Evolutionary conservation across 768 basidiomycete species (phyloP).

Genomic region (Serendipita vermifera): DNA sequence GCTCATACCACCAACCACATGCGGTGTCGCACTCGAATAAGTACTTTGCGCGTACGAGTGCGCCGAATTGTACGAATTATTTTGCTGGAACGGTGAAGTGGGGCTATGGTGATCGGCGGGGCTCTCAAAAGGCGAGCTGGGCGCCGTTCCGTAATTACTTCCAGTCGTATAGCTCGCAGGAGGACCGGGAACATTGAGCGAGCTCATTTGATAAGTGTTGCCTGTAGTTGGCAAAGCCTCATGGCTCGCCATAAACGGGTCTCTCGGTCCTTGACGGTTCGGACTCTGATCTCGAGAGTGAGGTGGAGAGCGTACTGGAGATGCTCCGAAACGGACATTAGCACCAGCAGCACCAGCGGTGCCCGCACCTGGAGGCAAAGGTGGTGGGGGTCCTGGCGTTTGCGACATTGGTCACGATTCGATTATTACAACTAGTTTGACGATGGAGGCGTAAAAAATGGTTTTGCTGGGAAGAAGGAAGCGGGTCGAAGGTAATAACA

Average conservation of each 20-base stretch:
- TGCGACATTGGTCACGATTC: no score
- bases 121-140: background rate
- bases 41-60: background rate
- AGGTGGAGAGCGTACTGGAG: background rate
- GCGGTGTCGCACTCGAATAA: background rate
- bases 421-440: no score
- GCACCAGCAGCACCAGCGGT: background rate
- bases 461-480: no score
- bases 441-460: no score
- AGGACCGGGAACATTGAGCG: background rate
- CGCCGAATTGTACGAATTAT: background rate
- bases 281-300: slow-evolving; percentile 3
- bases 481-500: no score
- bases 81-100: slow-evolving; percentile 2
- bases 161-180: no score
- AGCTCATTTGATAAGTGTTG: background rate
- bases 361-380: background rate
- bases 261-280: background rate
- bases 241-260: slow-evolving; percentile 7
- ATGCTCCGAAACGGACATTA: background rate
- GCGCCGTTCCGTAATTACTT: slow-evolving; percentile 8
- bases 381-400: background rate
- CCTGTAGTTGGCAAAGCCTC: background rate
- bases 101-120: background rate
- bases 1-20: background rate